Percentiles rank a stretch among this genome's conserved stretches.
phyloP scores from a whole-genome alignment of 495 filamentous ascomycete genomes.

The Aspergillus steynii region DNA sequence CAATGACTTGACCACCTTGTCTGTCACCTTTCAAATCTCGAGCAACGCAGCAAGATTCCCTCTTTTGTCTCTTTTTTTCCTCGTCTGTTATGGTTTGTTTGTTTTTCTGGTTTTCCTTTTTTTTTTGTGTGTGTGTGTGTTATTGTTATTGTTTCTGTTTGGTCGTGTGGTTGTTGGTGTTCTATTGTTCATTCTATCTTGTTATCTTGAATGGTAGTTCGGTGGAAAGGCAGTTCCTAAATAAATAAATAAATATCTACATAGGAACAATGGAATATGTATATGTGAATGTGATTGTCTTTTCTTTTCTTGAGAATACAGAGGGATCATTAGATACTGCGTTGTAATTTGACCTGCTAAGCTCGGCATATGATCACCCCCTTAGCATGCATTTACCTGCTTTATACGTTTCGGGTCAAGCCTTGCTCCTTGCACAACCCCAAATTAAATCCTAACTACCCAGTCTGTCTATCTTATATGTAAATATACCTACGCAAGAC shows the following conservation, averaged over 20 bases:
- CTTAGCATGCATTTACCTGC: too few relatives aligned
- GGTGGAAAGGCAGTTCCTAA: background rate
- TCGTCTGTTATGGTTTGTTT: constrained; percentile 24
- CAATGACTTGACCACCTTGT: constrained; percentile 13
- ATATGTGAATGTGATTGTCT: too few relatives aligned
- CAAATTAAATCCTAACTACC: too few relatives aligned
- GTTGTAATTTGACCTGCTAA: too few relatives aligned
- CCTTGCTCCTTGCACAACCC: too few relatives aligned
- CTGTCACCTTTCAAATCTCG: constrained; percentile 42
- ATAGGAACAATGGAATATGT: background rate
- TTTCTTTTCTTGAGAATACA: too few relatives aligned
- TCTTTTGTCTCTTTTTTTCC: constrained; percentile 38
- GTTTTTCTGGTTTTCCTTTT: constrained; percentile 29
- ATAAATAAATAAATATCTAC: background rate
- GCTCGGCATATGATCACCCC: too few relatives aligned
- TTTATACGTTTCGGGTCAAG: too few relatives aligned
- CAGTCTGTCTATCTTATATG: too few relatives aligned
- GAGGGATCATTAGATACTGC: too few relatives aligned
- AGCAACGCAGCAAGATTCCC: constrained; percentile 47
- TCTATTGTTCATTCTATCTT: background rate
- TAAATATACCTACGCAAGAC: too few relatives aligned
- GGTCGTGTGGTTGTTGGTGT: background rate
- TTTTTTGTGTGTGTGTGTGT: constrained; percentile 30
- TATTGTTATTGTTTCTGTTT: constrained; percentile 14
- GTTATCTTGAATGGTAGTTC: background rate